Base-by-base conservation (phyloP, 495 filamentous ascomycete species). In the Neurospora sp. region DNA sequence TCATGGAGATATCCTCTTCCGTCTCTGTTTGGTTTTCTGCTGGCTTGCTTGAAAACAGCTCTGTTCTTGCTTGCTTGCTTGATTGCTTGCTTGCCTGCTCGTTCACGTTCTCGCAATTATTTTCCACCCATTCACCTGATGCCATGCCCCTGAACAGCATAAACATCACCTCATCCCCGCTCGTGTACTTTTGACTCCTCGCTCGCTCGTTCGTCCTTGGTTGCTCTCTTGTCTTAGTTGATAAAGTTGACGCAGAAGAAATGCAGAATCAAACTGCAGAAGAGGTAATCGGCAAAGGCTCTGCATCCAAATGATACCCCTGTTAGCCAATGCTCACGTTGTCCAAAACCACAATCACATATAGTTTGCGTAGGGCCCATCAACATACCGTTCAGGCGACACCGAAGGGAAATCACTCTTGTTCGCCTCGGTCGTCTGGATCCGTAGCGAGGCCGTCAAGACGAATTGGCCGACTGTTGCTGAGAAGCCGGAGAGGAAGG, bases 221-320 rank as follows among this genome's bases (percentile, higher is more conserved):
- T 12, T 69, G n/a, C 9, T 11, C 16, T 23, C 44, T 37, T 4
- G 31, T 69, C 77, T 84, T 84, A 98, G 87, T 99, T 99, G 85
- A 99, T 98, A 82, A 99, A 99, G 86, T 99, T 98, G 77, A 98
- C 91, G 84, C 96, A 99, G 87, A 99, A 98, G 86, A 98, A 97
- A 86, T 99, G 96, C 82, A 99, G 84, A 78, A 99, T 92, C 81
- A 99, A 79, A 80, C 94, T 97, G 79, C 94, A 95, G 73, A 98
- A 93, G 75, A 98, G 90, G 78, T 91, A 99, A 87, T 99, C 96
- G 77, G 96, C 96, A 82, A 99, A 99, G 18, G 96, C 96, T 80
- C 95, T 96, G 76, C 73, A 12, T 14, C 38, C 44, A 11, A 39
- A 39, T 39, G 38, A 39, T 11, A 39, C 38, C 38, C 38, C 38